Conservation (phyloP, 257 asterid species). For the Parsonsia alboflavescens region DNA sequence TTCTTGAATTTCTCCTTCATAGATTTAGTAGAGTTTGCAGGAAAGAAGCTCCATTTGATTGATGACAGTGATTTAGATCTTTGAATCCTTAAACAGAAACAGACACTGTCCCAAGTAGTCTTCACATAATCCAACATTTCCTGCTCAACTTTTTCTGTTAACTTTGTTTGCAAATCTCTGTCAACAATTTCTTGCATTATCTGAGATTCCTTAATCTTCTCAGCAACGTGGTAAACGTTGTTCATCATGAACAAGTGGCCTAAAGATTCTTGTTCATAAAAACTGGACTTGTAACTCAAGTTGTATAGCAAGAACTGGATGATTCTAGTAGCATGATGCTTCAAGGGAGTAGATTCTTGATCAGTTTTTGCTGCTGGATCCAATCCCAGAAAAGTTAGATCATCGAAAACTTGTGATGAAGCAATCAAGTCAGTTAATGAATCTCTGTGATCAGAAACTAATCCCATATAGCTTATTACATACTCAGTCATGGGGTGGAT, state of each 20-base stretch:
- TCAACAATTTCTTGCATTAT: constrained; percentile 67
- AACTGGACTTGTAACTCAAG: constrained; percentile 56
- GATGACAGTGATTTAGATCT: constrained; percentile 41
- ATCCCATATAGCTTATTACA: constrained; percentile 62
- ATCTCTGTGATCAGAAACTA: constrained; percentile 60
- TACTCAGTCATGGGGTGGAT: constrained; percentile 74
- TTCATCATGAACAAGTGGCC: constrained; percentile 75
- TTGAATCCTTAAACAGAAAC: constrained; percentile 59
- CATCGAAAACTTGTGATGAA: constrained; percentile 32
- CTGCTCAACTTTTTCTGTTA: constrained; percentile 41
- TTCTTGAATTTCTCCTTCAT: constrained; percentile 63
- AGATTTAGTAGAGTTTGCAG: constrained; percentile 62
- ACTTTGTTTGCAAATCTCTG: constrained; percentile 42
- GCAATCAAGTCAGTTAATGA: constrained; percentile 51
- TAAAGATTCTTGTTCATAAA: constrained; percentile 56
- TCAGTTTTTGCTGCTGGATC: background rate
- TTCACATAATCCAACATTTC: constrained; percentile 55
- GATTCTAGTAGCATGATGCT: constrained; percentile 61
- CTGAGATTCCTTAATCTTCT: constrained; percentile 56
- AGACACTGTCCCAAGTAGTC: constrained; percentile 54
- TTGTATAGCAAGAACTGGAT: constrained; percentile 55
- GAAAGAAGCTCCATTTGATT: constrained; percentile 50
- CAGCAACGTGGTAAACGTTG: constrained; percentile 62
- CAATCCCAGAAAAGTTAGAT: background rate
- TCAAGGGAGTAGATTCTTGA: constrained; percentile 32